Evolutionary conservation across 768 basidiomycete species (phyloP), one percentile per base, ranked within the genome.

Genomic region (Russula emetica): DNA sequence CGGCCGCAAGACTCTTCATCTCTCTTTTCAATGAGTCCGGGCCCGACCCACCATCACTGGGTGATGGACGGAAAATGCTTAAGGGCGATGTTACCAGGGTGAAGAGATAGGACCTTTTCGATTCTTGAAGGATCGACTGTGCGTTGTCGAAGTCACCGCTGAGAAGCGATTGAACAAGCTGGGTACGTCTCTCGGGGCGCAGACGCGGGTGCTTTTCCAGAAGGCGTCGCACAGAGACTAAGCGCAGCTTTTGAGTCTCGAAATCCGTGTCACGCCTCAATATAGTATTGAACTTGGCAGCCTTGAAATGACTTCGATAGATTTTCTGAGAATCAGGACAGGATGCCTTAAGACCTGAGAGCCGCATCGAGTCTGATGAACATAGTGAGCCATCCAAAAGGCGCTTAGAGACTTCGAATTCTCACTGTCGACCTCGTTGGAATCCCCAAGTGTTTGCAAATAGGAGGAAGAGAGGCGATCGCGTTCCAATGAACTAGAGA

Each of bases 11-110:
- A 36, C 14, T 24, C 50, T 30, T 64, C 49, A 64, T 61, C 30
- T 67, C 52, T 16, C 24, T 28, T 28, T 56, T 30, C n/a, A 61
- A 24, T 13, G 38, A n/a, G n/a, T n/a, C n/a, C n/a, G n/a, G n/a
- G n/a, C n/a, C n/a, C n/a, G n/a, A 7, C 3, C 51, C 52, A 0
- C 3, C 49, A 28, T 30, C 11, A 13, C 26, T 47, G 34, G 55
- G 11, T 5, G 22, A 20, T 2, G 18, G 14, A 14, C 36, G 20
- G 5, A 59, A 3, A 40, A 24, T 0, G 4, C 28, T 13, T 10
- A 44, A 1, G 5, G n/a, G 8, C 20, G 28, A n/a, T 0, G 13
- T 2, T 2, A 14, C 1, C 2, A n/a, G 5, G 42, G 6, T 8
- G 1, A 44, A 11, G 8, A 18, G 0, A 54, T 2, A 20, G 11